A percentile compares a stretch with the other conserved stretches of the same genome.
These are phyloP conservation scores for Phytophthora colocasiae DNA, from an alignment of 352 stramenopile species.

Conservation along the genomic window DNA sequence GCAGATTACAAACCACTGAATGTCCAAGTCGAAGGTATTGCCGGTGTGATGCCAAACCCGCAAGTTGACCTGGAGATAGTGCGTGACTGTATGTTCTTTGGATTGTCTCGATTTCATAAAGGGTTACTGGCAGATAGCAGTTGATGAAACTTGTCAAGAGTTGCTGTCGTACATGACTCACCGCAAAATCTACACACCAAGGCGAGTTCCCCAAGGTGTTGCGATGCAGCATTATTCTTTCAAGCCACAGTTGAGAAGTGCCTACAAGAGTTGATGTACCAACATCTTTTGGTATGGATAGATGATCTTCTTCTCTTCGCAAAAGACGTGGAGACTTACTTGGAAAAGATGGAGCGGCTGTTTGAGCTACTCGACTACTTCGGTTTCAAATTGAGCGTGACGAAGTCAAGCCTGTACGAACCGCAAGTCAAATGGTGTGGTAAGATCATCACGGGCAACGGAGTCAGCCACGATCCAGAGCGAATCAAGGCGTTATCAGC, in stretches of 20 bases:
- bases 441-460: constrained; percentile 11
- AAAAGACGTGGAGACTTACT: no score
- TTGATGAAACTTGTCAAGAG: background rate
- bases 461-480: constrained; percentile 6
- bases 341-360: no score
- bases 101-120: constrained; percentile 20
- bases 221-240: no score
- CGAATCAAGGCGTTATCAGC: background rate
- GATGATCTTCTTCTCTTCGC: no score
- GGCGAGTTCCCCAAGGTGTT: no score
- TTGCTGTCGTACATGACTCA: no score
- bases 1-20: constrained; percentile 19
- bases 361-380: constrained; percentile 5
- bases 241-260: no score
- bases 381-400: constrained; percentile 34
- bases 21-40: constrained; percentile 13
- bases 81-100: constrained; percentile 12
- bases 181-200: no score
- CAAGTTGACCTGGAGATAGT: constrained; percentile 19
- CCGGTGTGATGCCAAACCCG: constrained; percentile 15
- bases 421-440: constrained; percentile 25
- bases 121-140: constrained; percentile 32
- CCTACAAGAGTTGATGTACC: no score
- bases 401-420: constrained; percentile 34
- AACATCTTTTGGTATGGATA: no score